Evolutionary conservation across 164 flowering plant genomes (phyloP).

Genomic region (Hamamelis virginiana): DNA sequence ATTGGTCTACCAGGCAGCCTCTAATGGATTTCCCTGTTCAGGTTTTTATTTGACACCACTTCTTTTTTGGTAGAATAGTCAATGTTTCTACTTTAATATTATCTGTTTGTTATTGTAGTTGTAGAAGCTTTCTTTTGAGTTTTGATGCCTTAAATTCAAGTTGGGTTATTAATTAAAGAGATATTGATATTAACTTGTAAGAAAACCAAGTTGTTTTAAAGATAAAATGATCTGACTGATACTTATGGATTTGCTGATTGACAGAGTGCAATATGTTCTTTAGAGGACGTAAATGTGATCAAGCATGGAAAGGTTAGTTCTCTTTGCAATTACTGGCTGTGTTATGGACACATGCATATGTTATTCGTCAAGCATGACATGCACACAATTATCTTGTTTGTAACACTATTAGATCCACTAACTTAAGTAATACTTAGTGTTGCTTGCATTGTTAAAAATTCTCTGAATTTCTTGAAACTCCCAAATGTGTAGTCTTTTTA

Average conservation of each 20-base stretch:
- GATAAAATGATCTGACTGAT: constrained; percentile 1
- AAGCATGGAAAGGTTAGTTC: constrained; percentile 79
- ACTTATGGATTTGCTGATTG: constrained; percentile 15
- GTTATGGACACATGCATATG: background rate
- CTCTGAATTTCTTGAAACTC: background rate
- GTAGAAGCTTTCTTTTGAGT: no score
- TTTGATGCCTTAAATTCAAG: no score
- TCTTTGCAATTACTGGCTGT: constrained; percentile 3
- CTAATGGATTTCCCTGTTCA: constrained; percentile 98
- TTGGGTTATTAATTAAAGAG: no score
- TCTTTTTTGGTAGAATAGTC: background rate
- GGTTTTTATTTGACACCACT: constrained; percentile 34
- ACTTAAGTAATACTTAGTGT: background rate
- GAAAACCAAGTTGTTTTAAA: background rate
- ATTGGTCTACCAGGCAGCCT: constrained; percentile 87
- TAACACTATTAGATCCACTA: background rate
- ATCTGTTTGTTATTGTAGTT: no score
- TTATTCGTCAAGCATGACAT: background rate
- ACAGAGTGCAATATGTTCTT: constrained; percentile 89
- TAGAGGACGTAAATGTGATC: constrained; percentile 62
- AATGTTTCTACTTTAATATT: no score
- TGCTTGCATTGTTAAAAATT: background rate
- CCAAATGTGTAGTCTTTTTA: background rate
- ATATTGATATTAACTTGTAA: background rate
- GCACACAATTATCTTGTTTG: background rate